A percentile compares a stretch with the other conserved stretches of the same genome.
Evolutionary conservation across 768 basidiomycete genomes (phyloP).

Genomic region (Wakefieldia striispora): DNA sequence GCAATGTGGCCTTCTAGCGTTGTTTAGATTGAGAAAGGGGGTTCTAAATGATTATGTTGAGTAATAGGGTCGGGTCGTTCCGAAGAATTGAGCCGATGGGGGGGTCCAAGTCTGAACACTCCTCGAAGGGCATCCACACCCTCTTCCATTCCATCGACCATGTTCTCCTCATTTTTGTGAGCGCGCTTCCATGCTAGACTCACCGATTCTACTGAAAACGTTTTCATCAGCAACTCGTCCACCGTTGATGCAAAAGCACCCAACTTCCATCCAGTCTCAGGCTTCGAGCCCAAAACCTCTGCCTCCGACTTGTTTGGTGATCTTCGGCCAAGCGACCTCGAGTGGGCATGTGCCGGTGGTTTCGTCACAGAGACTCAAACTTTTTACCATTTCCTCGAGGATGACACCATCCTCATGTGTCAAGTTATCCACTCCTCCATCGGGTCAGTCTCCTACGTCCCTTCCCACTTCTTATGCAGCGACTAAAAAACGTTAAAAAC

Average conservation of each 20-base stretch:
- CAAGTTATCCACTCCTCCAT: slow-evolving; percentile 88
- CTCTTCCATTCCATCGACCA: slow-evolving; percentile 36
- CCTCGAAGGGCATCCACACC: background rate
- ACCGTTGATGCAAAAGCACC: slow-evolving; percentile 64
- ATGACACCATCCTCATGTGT: slow-evolving; percentile 76
- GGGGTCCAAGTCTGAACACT: background rate
- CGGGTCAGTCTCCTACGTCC: slow-evolving; percentile 57
- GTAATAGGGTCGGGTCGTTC: background rate
- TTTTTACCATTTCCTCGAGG: slow-evolving; percentile 80
- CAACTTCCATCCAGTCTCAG: slow-evolving; percentile 81
- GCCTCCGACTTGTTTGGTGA: slow-evolving; percentile 69
- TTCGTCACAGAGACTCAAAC: slow-evolving; percentile 90
- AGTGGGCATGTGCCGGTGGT: slow-evolving; percentile 80
- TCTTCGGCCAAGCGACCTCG: slow-evolving; percentile 70
- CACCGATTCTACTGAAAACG: slow-evolving; percentile 8
- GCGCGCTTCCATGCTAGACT: slow-evolving; percentile 30
- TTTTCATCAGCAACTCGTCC: slow-evolving; percentile 45
- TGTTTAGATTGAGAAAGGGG: too few relatives aligned
- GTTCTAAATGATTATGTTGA: too few relatives aligned
- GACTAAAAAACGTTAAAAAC: slow-evolving; percentile 5
- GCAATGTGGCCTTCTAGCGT: too few relatives aligned
- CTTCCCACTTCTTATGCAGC: slow-evolving; percentile 1
- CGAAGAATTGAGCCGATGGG: slow-evolving; percentile 1
- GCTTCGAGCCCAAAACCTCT: slow-evolving; percentile 41
- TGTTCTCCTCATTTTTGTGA: slow-evolving; percentile 84